Base-by-base conservation (phyloP, 768 basidiomycete genomes). In the Suillus sp. region DNA sequence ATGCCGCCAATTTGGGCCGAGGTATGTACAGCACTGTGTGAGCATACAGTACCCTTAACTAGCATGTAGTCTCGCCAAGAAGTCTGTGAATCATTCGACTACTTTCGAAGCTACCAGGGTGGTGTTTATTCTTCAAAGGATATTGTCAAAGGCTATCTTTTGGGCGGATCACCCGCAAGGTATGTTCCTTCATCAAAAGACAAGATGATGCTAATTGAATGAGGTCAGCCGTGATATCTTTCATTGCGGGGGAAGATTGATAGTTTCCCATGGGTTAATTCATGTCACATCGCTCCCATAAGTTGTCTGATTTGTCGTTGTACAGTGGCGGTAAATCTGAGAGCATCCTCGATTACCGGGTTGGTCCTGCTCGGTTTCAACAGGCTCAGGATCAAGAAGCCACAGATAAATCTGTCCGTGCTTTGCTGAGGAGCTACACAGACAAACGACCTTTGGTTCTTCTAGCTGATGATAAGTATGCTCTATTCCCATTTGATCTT, bases 211-310 rank as follows among this genome's bases (percentile, higher is more conserved):
- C 38, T 57, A 1, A 57, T 2, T 25, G 25, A 38, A 13, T 64
- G 55, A 40, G 25, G 25, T 40, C 25, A 93, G 92, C 54, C 88
- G 90, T 11, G 92, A 95, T 68, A 68, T 79, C 18, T 93, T 90
- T 68, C 77, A 81, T 53, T 82, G 87, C 47, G 79, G 74, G 18
- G 92, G 93, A 18, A 85, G 79, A 65, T 70, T 92, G 6, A 92
- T 95, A 50, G 85, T 95, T 57, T 95, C 92, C 9, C 92, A 95
- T 72, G 93, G 91, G 92, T 94, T 65, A 61, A 84, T 40, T 5
- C 18, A 27, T 70, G 59, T 60, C 42, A 27, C 53, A 59, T 16
- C 55, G 16, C 37, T 47, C 25, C 8, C 4, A 30, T 13, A 48
- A 35, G 30, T 54, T 53, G 16, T 60, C 60, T 65, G 40, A 66